These are phyloP conservation scores for Aspergillus felis DNA, from an alignment of 2,329 filamentous ascomycete species.

Conservation along the genomic window DNA sequence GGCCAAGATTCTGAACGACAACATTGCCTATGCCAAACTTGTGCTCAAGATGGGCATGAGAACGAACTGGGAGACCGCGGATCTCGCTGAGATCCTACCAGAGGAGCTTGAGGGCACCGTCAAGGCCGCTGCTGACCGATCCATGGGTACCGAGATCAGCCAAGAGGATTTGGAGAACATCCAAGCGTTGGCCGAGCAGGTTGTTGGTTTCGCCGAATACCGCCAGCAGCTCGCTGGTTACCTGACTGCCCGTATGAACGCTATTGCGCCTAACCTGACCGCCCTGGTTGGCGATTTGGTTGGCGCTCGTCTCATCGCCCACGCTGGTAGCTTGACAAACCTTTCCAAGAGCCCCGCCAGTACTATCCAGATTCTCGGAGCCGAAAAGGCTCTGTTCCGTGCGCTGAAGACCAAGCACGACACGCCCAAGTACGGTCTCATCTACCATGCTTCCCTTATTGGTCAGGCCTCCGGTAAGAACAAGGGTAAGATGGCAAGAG, in stretches of 20 bases:
- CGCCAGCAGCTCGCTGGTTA: slow-evolving; percentile 83
- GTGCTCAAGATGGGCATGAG: slow-evolving; percentile 88
- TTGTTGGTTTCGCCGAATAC: slow-evolving; percentile 88
- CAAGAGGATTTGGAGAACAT: slow-evolving; percentile 92
- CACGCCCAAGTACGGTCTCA: slow-evolving; percentile 95
- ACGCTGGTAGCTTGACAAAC: slow-evolving; percentile 90
- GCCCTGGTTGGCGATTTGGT: slow-evolving; percentile 90
- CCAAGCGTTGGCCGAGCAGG: slow-evolving; percentile 84
- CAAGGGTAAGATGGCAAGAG: slow-evolving; percentile 98
- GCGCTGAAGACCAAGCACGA: slow-evolving; percentile 99
- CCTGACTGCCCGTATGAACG: slow-evolving; percentile 88
- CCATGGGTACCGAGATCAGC: slow-evolving; percentile 97
- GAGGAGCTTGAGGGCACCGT: slow-evolving; percentile 91
- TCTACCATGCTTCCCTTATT: slow-evolving; percentile 89
- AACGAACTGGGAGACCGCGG: slow-evolving; percentile 67
- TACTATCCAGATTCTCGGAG: slow-evolving; percentile 96
- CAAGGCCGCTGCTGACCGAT: slow-evolving; percentile 92
- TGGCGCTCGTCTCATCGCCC: slow-evolving; percentile 89
- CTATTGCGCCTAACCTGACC: slow-evolving; percentile 93
- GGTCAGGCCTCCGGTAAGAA: slow-evolving; percentile 97
- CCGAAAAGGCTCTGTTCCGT: slow-evolving; percentile 97
- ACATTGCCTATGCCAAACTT: slow-evolving; percentile 85
- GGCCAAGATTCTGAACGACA: slow-evolving; percentile 95
- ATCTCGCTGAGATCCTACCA: slow-evolving; percentile 86
- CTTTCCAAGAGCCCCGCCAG: slow-evolving; percentile 92